phyloP scores from a whole-genome alignment of 495 filamentous ascomycete genomes.

The Tuber umbilicatum region DNA sequence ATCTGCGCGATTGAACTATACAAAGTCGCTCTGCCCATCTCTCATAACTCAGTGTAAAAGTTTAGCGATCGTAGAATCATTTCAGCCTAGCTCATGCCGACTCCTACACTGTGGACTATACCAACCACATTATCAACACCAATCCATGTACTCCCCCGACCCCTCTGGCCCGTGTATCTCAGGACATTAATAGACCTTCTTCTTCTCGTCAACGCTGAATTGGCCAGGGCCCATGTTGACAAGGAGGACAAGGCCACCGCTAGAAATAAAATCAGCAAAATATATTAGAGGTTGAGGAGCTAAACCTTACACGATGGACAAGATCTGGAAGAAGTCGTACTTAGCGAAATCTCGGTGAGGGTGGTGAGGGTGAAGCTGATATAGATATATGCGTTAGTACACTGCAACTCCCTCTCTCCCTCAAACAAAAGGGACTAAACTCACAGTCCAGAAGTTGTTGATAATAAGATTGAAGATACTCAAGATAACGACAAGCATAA shows the following conservation, averaged over 20 bases:
- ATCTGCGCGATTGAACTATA: constrained; percentile 34
- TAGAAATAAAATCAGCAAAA: constrained; percentile 33
- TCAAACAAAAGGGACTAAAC: constrained; percentile 41
- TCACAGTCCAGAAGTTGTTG: constrained; percentile 99
- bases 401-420: background rate
- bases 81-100: constrained; percentile 10
- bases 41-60: constrained; percentile 4
- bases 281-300: background rate
- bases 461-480: constrained; percentile 94
- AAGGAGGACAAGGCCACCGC: constrained; percentile 83
- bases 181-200: constrained; percentile 84
- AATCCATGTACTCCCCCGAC: constrained; percentile 3
- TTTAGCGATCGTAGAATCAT: constrained; percentile 30
- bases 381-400: constrained; percentile 32
- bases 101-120: constrained; percentile 9
- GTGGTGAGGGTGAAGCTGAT: constrained; percentile 90
- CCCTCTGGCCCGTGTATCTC: constrained; percentile 19
- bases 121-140: background rate
- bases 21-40: constrained; percentile 16
- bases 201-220: constrained; percentile 98
- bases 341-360: constrained; percentile 99
- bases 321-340: constrained; percentile 99
- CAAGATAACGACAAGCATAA: constrained; percentile 84
- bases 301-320: constrained; percentile 82
- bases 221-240: constrained; percentile 98